Percentiles rank a stretch among this genome's conserved stretches.
Conservation (phyloP, 306 rosid species). For the Crotalaria pallida region DNA sequence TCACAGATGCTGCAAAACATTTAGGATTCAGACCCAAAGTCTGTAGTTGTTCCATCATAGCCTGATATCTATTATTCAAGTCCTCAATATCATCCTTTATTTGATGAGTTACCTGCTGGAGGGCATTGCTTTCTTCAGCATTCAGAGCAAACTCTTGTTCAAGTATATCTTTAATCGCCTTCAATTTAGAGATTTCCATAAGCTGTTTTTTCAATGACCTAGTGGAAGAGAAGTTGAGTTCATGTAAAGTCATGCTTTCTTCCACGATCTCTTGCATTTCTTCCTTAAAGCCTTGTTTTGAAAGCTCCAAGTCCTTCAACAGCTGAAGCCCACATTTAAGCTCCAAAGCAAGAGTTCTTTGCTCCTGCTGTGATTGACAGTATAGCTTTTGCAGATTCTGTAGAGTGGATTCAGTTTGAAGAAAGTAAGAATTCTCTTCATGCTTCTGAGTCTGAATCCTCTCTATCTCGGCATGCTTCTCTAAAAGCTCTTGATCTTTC, state of each 20-base stretch:
- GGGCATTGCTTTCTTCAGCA: conserved; percentile 59
- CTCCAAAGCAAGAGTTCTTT: conserved; percentile 75
- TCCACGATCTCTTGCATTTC: conserved; percentile 58
- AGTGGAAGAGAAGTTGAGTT: conserved; percentile 47
- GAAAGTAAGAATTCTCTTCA: conserved; percentile 66
- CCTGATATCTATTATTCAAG: conserved; percentile 57
- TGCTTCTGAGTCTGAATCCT: conserved; percentile 64
- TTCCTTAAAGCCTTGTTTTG: conserved; percentile 64
- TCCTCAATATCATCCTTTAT: conserved; percentile 64
- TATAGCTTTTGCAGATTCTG: conserved; percentile 63
- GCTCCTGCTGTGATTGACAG: conserved; percentile 79
- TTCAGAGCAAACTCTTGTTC: conserved; percentile 56
- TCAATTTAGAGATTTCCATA: conserved; percentile 64
- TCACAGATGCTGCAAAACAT: conserved; percentile 55
- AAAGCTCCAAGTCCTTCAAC: conserved; percentile 65
- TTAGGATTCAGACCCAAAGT: conserved; percentile 69
- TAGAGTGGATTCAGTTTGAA: conserved; percentile 74
- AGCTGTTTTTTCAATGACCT: conserved; percentile 50
- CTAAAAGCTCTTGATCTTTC: conserved; percentile 74
- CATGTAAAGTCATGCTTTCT: conserved; percentile 66
- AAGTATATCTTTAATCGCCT: conserved; percentile 79
- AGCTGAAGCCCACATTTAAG: conserved; percentile 73
- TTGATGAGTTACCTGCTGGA: conserved; percentile 51
- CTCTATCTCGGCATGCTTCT: conserved; percentile 62
- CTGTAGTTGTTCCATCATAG: conserved; percentile 59